Conservation (phyloP, 176 grass and related monocot species). For the Zoysia japonica region DNA sequence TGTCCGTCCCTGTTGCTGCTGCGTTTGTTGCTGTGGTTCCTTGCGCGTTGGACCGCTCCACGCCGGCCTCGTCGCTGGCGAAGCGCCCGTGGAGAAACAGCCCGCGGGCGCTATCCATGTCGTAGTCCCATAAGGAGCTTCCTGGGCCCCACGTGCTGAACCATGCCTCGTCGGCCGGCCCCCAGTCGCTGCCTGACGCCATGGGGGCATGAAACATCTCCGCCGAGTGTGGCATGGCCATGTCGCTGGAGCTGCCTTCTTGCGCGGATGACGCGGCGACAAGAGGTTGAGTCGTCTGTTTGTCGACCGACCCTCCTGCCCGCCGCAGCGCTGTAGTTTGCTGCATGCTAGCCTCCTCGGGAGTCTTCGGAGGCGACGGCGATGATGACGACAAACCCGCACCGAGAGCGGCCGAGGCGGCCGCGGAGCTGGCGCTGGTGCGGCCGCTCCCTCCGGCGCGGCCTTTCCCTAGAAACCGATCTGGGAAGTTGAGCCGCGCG, state of each 20-base stretch:
- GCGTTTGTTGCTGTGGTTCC: background rate
- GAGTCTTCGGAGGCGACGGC: slow-evolving; percentile 43
- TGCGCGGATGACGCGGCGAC: background rate
- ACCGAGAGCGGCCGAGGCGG: background rate
- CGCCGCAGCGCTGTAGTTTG: background rate
- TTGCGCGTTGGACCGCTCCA: slow-evolving; percentile 11
- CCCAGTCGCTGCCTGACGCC: slow-evolving; percentile 53
- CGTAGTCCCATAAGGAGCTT: slow-evolving; percentile 89
- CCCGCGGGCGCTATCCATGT: slow-evolving; percentile 66
- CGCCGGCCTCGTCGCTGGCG: slow-evolving; percentile 35
- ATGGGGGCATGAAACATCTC: slow-evolving; percentile 21
- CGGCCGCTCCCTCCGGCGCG: slow-evolving; percentile 46
- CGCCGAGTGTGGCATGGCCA: background rate
- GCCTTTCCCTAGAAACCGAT: slow-evolving; percentile 74
- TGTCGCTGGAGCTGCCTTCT: slow-evolving; percentile 11
- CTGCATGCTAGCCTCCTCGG: slow-evolving; percentile 35
- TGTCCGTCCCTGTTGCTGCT: background rate
- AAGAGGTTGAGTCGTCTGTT: slow-evolving; percentile 14
- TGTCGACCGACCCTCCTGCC: slow-evolving; percentile 9
- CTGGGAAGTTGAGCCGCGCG: slow-evolving; percentile 90
- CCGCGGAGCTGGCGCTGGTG: slow-evolving; percentile 29
- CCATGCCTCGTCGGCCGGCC: slow-evolving; percentile 76
- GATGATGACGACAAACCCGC: slow-evolving; percentile 57
- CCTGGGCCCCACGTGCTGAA: slow-evolving; percentile 79
- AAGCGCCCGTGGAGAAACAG: slow-evolving; percentile 71